phyloP scores from a whole-genome alignment of 305 asterid genomes.

The Solanum aculeatissimum region DNA sequence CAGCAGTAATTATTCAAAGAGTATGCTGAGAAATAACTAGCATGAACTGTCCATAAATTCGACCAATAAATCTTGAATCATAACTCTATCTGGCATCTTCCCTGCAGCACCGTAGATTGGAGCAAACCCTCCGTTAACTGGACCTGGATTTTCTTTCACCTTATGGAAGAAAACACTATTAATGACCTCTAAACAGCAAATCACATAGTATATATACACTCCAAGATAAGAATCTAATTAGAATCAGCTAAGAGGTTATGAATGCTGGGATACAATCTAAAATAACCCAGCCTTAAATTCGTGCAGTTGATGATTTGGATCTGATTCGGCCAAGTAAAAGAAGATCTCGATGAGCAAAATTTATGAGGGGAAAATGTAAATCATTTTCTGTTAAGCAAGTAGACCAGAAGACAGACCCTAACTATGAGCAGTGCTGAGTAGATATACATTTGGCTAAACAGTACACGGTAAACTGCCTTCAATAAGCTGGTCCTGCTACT shows the following conservation, averaged over 20 bases:
- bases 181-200: not conserved
- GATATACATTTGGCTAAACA: not conserved
- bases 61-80: slow-evolving; percentile 80
- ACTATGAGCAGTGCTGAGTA: not conserved
- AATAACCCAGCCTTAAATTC: not conserved
- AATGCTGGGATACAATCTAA: not conserved
- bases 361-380: not conserved
- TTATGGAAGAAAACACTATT: slow-evolving; percentile 9
- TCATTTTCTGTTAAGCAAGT: not conserved
- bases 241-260: not conserved
- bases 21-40: slow-evolving; percentile 15
- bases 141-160: slow-evolving; percentile 96
- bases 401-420: not conserved
- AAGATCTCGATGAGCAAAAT: not conserved
- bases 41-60: slow-evolving; percentile 87
- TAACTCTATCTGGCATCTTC: slow-evolving; percentile 88
- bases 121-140: slow-evolving; percentile 81
- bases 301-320: not conserved
- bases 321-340: not conserved
- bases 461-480: not conserved
- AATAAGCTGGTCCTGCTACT: not conserved
- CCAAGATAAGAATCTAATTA: not conserved
- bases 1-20: not conserved
- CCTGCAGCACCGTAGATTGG: slow-evolving; percentile 99
- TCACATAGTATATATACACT: not conserved